A percentile compares a stretch with the other conserved stretches of the same genome.
Conservation (phyloP, 208 protist species). For the Wallacemonas sp. region DNA sequence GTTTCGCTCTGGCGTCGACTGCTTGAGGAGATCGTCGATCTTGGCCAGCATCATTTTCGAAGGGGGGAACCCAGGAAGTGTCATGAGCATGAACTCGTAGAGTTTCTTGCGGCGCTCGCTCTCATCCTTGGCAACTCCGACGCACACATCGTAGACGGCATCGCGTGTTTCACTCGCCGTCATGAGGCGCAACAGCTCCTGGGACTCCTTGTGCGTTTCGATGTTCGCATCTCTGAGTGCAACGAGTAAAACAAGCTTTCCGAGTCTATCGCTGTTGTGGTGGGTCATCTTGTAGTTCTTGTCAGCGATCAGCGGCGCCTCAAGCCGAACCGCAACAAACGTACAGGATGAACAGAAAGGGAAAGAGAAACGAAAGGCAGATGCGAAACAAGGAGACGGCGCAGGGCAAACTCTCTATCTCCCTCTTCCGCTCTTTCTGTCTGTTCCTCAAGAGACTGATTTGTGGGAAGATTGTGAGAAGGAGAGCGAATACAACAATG, state of each 20-base stretch:
- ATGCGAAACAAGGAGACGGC: too few relatives aligned
- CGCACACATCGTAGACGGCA: constrained; percentile 66
- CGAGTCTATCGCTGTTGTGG: constrained; percentile 1
- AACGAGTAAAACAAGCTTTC: constrained; percentile 15
- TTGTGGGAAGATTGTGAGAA: too few relatives aligned
- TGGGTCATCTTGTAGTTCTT: background rate
- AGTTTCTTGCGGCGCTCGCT: constrained; percentile 53
- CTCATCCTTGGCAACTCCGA: constrained; percentile 64
- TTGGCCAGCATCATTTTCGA: constrained; percentile 39
- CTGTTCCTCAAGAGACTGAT: too few relatives aligned
- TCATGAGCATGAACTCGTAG: constrained; percentile 63
- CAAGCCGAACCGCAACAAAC: too few relatives aligned
- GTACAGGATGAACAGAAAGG: too few relatives aligned
- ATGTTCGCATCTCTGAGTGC: constrained; percentile 5
- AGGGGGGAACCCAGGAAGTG: constrained; percentile 69
- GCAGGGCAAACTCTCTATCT: too few relatives aligned
- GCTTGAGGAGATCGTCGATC: constrained; percentile 35
- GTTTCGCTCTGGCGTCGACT: background rate
- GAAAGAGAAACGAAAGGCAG: too few relatives aligned
- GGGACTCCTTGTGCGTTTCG: constrained; percentile 11
- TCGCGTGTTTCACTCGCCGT: constrained; percentile 51
- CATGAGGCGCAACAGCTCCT: constrained; percentile 38
- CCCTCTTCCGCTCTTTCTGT: too few relatives aligned
- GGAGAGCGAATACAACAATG: too few relatives aligned
- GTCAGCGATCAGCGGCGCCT: too few relatives aligned